Evolutionary conservation across 108 stramenopile genomes (phyloP), one percentile per base, ranked within the genome.

Genomic region (Skeletonema potamos): DNA sequence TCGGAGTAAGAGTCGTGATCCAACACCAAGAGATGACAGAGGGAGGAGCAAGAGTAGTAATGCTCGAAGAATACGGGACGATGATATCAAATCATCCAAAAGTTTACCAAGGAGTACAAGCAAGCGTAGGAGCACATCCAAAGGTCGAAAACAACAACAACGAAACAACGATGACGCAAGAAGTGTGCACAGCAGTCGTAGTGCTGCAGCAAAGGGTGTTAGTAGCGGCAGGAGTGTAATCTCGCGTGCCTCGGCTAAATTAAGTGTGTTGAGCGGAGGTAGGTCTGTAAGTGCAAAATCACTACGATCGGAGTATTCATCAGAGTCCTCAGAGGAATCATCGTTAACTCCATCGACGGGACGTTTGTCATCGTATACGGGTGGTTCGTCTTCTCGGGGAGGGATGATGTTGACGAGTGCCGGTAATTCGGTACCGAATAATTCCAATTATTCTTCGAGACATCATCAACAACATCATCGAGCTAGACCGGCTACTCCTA

Each of bases 401-500:
- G n/a, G n/a, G n/a, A n/a, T n/a, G n/a, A 20, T 4, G 8, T 6
- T 34, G 34, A 34, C 7, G 34, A 7, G 34, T 34, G 7, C 34
- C 34, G 7, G 7, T 34, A 34, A 34, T 34, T 34, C 34, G 7
- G 34, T 34, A 7, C 6, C 22, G 22, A 54, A 26, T 34, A 18
- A 33, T 6, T 34, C 33, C 27, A 7, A 59, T 33, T 8, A 28
- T 29, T 59, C 58, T 59, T 8, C 26, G 7, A 6, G 2, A 10
- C 34, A 37, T 0, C 58, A 34, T 18, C 32, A 33, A 6, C 58
- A 18, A 3, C 32, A 6, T 2, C n/a, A 4, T 32, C 28, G 28
- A 59, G 1, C 58, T 30, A 28, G 58, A 34, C 58, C 58, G 17
- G 58, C 58, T 34, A 59, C 58, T 34, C 58, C 58, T 4, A 59